Evolutionary conservation across 2,329 filamentous ascomycete genomes (phyloP).

Genomic region (Chaetomium sp.): DNA sequence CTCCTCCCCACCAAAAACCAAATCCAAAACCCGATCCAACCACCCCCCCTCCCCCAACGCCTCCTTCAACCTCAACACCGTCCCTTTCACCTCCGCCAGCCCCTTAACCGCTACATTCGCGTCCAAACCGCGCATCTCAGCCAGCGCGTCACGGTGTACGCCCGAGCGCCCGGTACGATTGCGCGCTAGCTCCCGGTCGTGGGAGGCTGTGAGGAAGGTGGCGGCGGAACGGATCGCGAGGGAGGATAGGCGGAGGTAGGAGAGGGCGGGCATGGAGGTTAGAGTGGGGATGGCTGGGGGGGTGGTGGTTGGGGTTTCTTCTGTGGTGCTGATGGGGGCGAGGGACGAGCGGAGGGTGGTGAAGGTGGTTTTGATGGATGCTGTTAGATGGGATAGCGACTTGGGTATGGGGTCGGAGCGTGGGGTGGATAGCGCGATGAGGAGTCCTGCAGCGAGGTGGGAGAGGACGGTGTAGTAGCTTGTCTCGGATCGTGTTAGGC

Average conservation of each 20-base stretch:
- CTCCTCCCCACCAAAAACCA: conserved; percentile 25
- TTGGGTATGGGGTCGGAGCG: conserved; percentile 15
- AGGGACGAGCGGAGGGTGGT: conserved; percentile 12
- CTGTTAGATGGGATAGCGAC: conserved; percentile 7
- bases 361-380: conserved; percentile 18
- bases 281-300: conserved; percentile 19
- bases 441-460: conserved; percentile 31
- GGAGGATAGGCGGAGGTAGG: conserved; percentile 33
- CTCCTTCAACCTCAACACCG: conserved; percentile 29
- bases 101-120: conserved; percentile 19
- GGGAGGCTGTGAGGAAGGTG: conserved; percentile 25
- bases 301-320: not conserved
- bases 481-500: conserved; percentile 38
- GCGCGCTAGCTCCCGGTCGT: conserved; percentile 29
- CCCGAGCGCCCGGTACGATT: conserved; percentile 30
- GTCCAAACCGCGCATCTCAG: conserved; percentile 30
- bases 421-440: conserved; percentile 20
- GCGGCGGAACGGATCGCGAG: conserved; percentile 29
- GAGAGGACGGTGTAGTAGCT: conserved; percentile 39
- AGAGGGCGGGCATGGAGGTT: conserved; percentile 31
- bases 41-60: conserved; percentile 30
- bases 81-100: conserved; percentile 27
- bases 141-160: conserved; percentile 29
- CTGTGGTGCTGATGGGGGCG: not conserved
- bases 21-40: conserved; percentile 32